Conservation (phyloP, 1,284 basidiomycete genomes). For the Coniferiporia sulphurascens region DNA sequence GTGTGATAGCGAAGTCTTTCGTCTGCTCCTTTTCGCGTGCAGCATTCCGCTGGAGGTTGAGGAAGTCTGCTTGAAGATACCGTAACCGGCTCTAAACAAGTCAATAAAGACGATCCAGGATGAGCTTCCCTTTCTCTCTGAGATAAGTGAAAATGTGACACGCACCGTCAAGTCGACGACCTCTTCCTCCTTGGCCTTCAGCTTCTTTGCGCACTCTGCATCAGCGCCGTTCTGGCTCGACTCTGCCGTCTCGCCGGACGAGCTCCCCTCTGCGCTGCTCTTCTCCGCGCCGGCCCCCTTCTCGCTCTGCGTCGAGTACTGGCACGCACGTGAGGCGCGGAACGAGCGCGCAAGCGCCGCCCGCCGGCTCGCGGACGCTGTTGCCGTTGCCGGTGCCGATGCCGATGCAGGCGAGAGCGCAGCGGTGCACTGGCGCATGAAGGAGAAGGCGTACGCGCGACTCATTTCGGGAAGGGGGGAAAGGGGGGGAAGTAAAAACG, state of each 20-base stretch:
- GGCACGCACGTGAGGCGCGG: conserved; percentile 22
- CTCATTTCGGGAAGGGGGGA: conserved; percentile 36
- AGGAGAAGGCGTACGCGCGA: conserved; percentile 42
- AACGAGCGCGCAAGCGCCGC: background rate
- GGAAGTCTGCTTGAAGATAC: conserved; percentile 90
- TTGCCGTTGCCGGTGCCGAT: conserved; percentile 12
- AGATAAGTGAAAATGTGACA: conserved; percentile 18
- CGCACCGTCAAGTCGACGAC: conserved; percentile 71
- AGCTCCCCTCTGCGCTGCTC: conserved; percentile 22
- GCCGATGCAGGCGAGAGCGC: conserved; percentile 42
- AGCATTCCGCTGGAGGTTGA: conserved; percentile 90
- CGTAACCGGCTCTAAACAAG: conserved; percentile 71
- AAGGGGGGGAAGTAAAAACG: background rate
- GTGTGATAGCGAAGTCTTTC: conserved; percentile 88
- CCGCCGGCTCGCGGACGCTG: conserved; percentile 25
- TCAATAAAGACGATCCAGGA: background rate
- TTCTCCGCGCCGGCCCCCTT: conserved; percentile 28
- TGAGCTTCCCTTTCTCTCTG: conserved; percentile 4
- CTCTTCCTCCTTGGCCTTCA: conserved; percentile 71
- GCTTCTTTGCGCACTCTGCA: conserved; percentile 40
- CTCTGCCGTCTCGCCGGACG: conserved; percentile 18
- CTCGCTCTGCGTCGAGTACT: conserved; percentile 30
- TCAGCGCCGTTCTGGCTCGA: conserved; percentile 23
- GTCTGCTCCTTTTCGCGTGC: conserved; percentile 90
- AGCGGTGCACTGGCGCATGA: conserved; percentile 53